Evolutionary conservation across 2,329 filamentous ascomycete species (phyloP).

Genomic region (Colletotrichum australisinense): DNA sequence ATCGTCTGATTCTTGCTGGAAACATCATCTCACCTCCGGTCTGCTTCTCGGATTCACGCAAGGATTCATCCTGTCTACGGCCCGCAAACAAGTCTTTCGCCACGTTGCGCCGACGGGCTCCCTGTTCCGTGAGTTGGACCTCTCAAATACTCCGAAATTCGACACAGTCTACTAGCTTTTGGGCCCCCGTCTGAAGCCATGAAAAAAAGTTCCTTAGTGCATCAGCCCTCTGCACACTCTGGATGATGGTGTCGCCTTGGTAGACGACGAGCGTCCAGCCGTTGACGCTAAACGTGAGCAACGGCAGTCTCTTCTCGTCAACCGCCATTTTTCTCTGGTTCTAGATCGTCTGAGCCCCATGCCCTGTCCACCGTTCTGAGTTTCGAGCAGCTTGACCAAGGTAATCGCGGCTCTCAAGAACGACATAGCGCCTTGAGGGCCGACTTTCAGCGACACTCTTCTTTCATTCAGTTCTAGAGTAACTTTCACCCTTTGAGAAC

Average conservation of each 20-base stretch:
- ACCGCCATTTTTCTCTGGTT: neutral
- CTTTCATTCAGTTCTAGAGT: too few species aligned
- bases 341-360: neutral
- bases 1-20: neutral
- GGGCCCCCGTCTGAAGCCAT: neutral
- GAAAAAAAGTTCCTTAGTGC: neutral
- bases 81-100: neutral
- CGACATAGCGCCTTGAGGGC: neutral
- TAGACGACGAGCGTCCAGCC: neutral
- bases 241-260: neutral
- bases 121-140: neutral
- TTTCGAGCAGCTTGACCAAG: neutral
- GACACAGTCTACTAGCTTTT: neutral
- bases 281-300: neutral
- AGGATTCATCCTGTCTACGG: conserved; percentile 22
- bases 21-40: neutral
- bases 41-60: too few species aligned
- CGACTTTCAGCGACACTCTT: neutral
- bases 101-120: conserved; percentile 16
- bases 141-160: neutral
- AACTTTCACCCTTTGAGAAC: neutral
- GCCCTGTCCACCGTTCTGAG: neutral
- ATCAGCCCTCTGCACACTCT: neutral
- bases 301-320: neutral
- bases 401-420: neutral